These are phyloP conservation scores for Neoboletus brunneissimus DNA, from an alignment of 768 basidiomycete species.

Conservation along the genomic window DNA sequence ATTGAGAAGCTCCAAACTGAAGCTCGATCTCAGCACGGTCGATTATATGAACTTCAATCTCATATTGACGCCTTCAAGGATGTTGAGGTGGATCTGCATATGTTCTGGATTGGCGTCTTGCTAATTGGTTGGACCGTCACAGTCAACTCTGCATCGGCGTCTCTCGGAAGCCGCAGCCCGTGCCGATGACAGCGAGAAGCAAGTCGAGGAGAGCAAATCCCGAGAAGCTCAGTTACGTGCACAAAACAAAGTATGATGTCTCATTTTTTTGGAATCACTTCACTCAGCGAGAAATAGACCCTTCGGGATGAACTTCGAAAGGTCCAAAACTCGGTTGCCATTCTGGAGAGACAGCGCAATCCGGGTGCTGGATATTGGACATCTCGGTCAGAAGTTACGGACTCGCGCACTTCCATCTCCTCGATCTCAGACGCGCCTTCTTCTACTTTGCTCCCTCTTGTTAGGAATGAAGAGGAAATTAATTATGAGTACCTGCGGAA, in stretches of 20 bases:
- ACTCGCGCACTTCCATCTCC: constrained; percentile 39
- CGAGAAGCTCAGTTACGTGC: constrained; percentile 68
- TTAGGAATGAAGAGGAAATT: constrained; percentile 79
- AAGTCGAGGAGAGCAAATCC: constrained; percentile 68
- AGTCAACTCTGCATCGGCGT: constrained; percentile 47
- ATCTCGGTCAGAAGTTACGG: constrained; percentile 37
- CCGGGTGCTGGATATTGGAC: constrained; percentile 95
- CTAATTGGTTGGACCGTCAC: constrained; percentile 11
- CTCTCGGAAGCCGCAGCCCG: constrained; percentile 48
- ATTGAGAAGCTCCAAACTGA: constrained; percentile 52
- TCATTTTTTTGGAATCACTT: background rate
- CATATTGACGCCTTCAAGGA: constrained; percentile 51
- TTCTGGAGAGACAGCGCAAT: constrained; percentile 87
- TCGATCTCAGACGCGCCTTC: constrained; percentile 43
- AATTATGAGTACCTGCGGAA: constrained; percentile 96
- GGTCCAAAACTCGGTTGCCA: constrained; percentile 87
- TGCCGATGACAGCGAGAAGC: constrained; percentile 54
- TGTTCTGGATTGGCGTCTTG: background rate
- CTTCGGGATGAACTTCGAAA: constrained; percentile 94
- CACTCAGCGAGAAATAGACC: constrained; percentile 47
- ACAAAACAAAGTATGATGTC: constrained; percentile 69
- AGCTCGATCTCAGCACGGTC: constrained; percentile 45
- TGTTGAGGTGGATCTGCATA: constrained; percentile 53
- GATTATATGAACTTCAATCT: constrained; percentile 53
- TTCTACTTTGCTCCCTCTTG: constrained; percentile 28